Evolutionary conservation across 2,329 filamentous ascomycete species (phyloP), one percentile per base, ranked within the genome.

Genomic region (Neospermospora avenae): DNA sequence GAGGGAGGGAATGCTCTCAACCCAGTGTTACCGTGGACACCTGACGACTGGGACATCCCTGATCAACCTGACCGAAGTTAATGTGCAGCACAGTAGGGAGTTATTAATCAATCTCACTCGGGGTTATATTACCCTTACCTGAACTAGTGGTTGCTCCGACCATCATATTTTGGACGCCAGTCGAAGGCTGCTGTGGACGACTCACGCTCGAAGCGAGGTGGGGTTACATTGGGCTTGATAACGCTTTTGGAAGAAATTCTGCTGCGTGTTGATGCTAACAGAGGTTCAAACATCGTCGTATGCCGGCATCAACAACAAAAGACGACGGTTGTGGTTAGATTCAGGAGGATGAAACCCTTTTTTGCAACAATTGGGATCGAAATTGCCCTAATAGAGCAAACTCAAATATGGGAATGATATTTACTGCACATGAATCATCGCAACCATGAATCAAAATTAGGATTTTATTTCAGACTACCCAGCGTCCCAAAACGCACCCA

Each of bases 31-130:
- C 25, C 16, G 25, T n/a, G 24, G 42, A 34, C 13, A 56, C 24
- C 37, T 45, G 25, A 58, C 49, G 20, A n/a, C 46, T 61, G 22
- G 35, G 34, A 55, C 35, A 64, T 57, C 35, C 28, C 39, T 45
- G 25, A 48, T 48, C 14, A 48, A 48, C 45, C 25, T 48, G 25
- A 48, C 25, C 25, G 10, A 48, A 48, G 25, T 48, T 3, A 31
- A 48, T 48, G 28, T 48, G 16, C 22, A 48, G 45, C 4, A 48
- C 10, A 48, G 14, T 20, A 18, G n/a, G 45, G 25, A 48, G 25
- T 48, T 5, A 25, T 48, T 31, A 48, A 48, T 48, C 10, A 48
- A 48, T 48, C 25, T 48, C 14, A 48, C 4, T 31, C 28, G 25
- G 45, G 25, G 45, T 48, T 48, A 31, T 48, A 7, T 28, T 48